Evolutionary conservation across 345 rosid species (phyloP), one percentile per base, ranked within the genome.

Genomic region (Populus davidiana): DNA sequence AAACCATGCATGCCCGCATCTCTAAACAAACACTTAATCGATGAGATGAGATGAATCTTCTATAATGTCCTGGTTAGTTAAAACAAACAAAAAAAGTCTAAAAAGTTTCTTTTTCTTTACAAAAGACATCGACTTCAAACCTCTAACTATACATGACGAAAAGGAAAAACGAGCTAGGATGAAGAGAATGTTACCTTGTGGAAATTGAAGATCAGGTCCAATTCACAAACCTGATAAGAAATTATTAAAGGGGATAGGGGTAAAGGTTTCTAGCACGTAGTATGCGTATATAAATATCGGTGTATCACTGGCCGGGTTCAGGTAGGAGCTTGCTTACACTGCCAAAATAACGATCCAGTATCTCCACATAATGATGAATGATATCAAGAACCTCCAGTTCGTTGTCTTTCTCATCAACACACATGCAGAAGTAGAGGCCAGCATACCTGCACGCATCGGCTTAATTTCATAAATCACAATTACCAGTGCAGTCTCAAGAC

Each of bases 311-410:
- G 25, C 25, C 25, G 25, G 44, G 44, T 41, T 10, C 12, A 41
- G 44, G 44, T 10, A 8, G 44, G 10, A 13, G 44, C 44, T 56
- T 17, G 20, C 67, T 72, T 81, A 81, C 83, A 20, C 83, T 81
- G 64, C 83, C 83, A 25, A 81, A 81, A 63, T 81, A 81, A 8
- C 83, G 80, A 49, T 81, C 83, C 29, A 81, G 72, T 6, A 76
- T 81, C 72, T 81, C 83, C 38, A 81, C 83, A 36, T 39, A 81
- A 63, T 81, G 83, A 25, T 81, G 83, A 67, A 81, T 81, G 38
- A 81, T 81, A 10, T 81, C 80, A 29, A 81, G 80, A 44, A 76
- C 69, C 54, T 81, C 83, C 17, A 81, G 36, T 72, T 81, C 83
- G 27, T 81, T 81, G 43, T 81, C 80, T 1, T 52, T 41, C 67